Base-by-base conservation (phyloP, 1,139 yeast genomes). In the Lipomyces yarrowii region DNA sequence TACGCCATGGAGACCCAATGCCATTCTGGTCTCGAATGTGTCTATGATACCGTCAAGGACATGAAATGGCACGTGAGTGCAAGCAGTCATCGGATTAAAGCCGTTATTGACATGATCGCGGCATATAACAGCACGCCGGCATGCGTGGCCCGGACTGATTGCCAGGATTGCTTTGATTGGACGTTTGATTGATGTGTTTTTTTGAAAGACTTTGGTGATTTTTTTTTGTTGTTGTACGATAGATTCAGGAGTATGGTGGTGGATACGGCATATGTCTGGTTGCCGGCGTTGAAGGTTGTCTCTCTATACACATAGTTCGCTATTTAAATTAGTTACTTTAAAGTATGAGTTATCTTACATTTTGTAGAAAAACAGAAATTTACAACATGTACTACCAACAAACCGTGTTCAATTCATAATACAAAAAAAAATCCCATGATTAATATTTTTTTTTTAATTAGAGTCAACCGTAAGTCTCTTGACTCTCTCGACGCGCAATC, bases 1-100 rank as follows among this genome's bases (percentile, higher is more conserved):
- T 96, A 92, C 77, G 99, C 99, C 11, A 90, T 96, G 98, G 99
- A 96, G 76, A 89, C 98, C 0, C 88, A 88, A 55, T 96, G 99
- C 75, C 99, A 96, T 76, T 86, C 97, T 0, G 99, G 99, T 0
- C 84, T 85, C 74, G 87, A 87, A 65, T 94, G 99, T 76, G 83
- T 89, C 23, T 96, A 94, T 78, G 99, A 96, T 74, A 96, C 90
- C 26, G 97, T 93, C 15, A 84, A 85, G 5, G 99, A 94, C 73
- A 80, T 84, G 70, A 98, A 98, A 2, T 96, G 99, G 99, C 89
- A 87, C 73, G 96, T 93, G 10, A 91, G 89, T 72, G 79, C 96
- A 76, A 81, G 91, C 71, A 92, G 93, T 76, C 99, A 96, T 77
- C 83, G 98, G 54, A 91, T 96, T 67, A 96, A 91, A 73, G 90